Percentiles rank a stretch among this genome's conserved stretches.
phyloP scores from a whole-genome alignment of 352 stramenopile genomes.

The Pythium oligandrum region DNA sequence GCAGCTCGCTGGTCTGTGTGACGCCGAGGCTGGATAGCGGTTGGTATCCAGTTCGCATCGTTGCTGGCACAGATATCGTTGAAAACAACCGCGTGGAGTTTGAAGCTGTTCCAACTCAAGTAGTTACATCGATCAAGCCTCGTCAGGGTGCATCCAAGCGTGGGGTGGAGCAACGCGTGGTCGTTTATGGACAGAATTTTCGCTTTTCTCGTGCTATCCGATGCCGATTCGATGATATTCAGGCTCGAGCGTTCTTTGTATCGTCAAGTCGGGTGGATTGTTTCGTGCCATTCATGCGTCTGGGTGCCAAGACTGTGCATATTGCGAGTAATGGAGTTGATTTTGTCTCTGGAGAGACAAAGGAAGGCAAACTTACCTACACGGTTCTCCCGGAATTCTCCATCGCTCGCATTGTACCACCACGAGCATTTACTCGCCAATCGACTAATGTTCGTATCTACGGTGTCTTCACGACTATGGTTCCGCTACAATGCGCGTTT shows the following conservation, averaged over 20 bases:
- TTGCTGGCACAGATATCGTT: constrained; percentile 13
- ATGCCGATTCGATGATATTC: constrained; percentile 40
- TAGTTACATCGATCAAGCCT: constrained; percentile 16
- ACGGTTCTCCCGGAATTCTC: constrained; percentile 9
- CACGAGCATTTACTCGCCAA: constrained; percentile 4
- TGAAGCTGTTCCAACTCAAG: constrained; percentile 25
- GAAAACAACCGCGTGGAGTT: constrained; percentile 29
- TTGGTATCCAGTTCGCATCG: constrained; percentile 17
- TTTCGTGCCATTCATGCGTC: constrained; percentile 35
- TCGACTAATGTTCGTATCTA: constrained; percentile 7
- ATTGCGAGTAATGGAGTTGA: constrained; percentile 62
- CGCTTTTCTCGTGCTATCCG: constrained; percentile 30
- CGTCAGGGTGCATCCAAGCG: constrained; percentile 11
- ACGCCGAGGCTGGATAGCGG: constrained; percentile 3
- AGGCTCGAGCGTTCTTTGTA: constrained; percentile 31
- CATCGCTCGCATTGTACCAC: not conserved
- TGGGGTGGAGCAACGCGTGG: constrained; percentile 6
- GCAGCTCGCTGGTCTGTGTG: constrained; percentile 2
- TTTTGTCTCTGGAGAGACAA: constrained; percentile 16
- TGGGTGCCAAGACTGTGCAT: constrained; percentile 33
- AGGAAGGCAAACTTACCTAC: constrained; percentile 4
- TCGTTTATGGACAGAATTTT: constrained; percentile 46
- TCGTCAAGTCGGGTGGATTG: constrained; percentile 48
- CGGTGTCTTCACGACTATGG: constrained; percentile 13
- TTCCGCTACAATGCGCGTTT: constrained; percentile 1